Conservation (phyloP, 805 yeast species). For the Lipomyces kockii region DNA sequence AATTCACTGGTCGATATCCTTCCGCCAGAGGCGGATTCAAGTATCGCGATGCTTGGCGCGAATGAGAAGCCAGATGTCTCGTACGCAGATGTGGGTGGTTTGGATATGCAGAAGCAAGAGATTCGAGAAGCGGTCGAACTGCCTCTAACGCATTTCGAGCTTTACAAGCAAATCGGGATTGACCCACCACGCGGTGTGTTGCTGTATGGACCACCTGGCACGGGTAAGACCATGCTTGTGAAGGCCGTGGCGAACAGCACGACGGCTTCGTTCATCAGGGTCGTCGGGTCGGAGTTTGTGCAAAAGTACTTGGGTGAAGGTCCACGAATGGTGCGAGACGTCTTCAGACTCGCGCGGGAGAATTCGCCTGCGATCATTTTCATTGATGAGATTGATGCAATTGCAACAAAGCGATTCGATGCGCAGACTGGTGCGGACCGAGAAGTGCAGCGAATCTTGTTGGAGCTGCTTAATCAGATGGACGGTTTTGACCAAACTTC, state of each 20-base stretch:
- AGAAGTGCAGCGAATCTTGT: conserved; percentile 96
- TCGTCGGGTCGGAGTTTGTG: conserved; percentile 97
- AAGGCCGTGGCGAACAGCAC: conserved; percentile 98
- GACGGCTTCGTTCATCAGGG: conserved; percentile 94
- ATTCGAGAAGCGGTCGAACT: conserved; percentile 98
- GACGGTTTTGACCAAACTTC: conserved; percentile 97
- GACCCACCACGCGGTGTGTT: conserved; percentile 99
- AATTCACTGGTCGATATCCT: conserved; percentile 95
- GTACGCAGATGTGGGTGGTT: conserved; percentile 97
- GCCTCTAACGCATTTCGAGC: conserved; percentile 93
- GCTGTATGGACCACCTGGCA: conserved; percentile 99
- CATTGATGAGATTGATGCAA: conserved; percentile 98
- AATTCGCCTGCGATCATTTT: conserved; percentile 96
- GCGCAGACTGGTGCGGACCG: conserved; percentile 99
- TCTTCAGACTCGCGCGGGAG: conserved; percentile 94
- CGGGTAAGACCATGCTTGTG: conserved; percentile 98
- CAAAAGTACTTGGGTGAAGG: conserved; percentile 99
- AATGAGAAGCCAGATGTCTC: conserved; percentile 95
- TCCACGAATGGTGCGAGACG: conserved; percentile 99
- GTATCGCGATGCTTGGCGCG: conserved; percentile 92
- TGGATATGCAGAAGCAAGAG: conserved; percentile 99
- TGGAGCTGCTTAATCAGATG: conserved; percentile 97
- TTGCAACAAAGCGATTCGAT: conserved; percentile 98
- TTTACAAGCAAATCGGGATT: conserved; percentile 94
- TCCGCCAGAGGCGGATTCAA: conserved; percentile 98